Conservation (phyloP, 352 stramenopile species). For the Phytophthora sansomeana region DNA sequence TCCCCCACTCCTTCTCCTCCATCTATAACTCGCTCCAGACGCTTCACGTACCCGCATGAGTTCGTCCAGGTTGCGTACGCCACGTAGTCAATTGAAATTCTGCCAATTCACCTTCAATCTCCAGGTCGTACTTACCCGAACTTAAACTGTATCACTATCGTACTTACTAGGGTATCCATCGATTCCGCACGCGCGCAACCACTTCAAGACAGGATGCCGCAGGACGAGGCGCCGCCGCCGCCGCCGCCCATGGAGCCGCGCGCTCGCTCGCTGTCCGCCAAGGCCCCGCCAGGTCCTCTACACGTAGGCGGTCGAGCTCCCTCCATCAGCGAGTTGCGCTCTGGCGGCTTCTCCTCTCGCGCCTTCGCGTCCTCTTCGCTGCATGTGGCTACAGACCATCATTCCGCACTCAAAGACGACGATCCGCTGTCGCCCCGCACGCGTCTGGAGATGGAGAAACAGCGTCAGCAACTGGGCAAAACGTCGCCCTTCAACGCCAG, state of each 20-base stretch:
- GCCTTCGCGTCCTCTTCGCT: constrained; percentile 11
- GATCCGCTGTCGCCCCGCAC: constrained; percentile 64
- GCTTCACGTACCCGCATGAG: constrained; percentile 42
- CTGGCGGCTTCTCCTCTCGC: constrained; percentile 21
- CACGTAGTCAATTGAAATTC: constrained; percentile 9
- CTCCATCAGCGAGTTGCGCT: constrained; percentile 37
- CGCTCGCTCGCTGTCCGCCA: constrained; percentile 18
- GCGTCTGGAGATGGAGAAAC: constrained; percentile 57
- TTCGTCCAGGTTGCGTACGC: constrained; percentile 7
- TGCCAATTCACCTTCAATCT: constrained; percentile 3
- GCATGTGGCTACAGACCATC: constrained; percentile 12
- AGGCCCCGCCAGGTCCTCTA: constrained; percentile 8
- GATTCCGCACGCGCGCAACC: constrained; percentile 7
- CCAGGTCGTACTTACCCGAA: neutral
- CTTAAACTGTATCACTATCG: neutral
- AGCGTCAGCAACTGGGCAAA: constrained; percentile 39
- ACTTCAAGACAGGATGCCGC: constrained; percentile 35
- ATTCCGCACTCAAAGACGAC: constrained; percentile 17
- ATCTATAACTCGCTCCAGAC: neutral
- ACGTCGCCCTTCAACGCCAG: constrained; percentile 24
- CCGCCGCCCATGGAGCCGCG: constrained; percentile 34
- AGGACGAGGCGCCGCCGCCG: constrained; percentile 38
- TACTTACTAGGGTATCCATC: neutral
- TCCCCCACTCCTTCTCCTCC: neutral
- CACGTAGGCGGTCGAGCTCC: constrained; percentile 14